Percentiles rank a stretch among this genome's conserved stretches.
phyloP scores from a whole-genome alignment of 2,329 filamentous ascomycete genomes.

The Pestalotiopsis sp. region DNA sequence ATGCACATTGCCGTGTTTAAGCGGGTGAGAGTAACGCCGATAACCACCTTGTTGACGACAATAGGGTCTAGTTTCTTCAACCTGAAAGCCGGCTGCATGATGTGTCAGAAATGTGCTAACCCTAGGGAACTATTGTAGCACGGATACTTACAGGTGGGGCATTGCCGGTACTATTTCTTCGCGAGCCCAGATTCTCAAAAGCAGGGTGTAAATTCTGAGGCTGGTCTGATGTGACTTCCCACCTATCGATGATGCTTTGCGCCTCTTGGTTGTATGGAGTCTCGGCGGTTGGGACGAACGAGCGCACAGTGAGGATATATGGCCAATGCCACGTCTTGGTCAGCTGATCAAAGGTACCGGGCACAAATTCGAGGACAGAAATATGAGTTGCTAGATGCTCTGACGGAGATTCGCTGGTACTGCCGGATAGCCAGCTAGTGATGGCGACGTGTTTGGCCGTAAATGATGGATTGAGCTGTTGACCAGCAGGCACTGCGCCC shows the following conservation, averaged over 20 bases:
- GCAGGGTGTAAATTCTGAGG: conserved; percentile 71
- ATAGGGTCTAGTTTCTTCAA: conserved; percentile 71
- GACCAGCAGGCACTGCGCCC: conserved; percentile 43
- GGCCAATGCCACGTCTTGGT: conserved; percentile 59
- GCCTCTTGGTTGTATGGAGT: conserved; percentile 64
- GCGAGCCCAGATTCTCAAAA: conserved; percentile 73
- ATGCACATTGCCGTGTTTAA: conserved; percentile 74
- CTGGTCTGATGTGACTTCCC: conserved; percentile 74
- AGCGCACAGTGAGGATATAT: conserved; percentile 74
- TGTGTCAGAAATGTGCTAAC: neutral
- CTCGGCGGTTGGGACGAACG: conserved; percentile 55
- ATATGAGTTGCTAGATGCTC: conserved; percentile 63
- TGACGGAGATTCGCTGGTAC: conserved; percentile 42
- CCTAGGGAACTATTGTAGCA: neutral
- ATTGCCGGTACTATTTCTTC: conserved; percentile 55
- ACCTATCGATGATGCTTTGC: conserved; percentile 78
- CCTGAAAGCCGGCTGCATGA: conserved; percentile 26
- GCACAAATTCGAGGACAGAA: conserved; percentile 75
- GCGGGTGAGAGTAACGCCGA: conserved; percentile 70
- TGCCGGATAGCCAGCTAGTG: conserved; percentile 59
- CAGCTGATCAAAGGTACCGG: conserved; percentile 62
- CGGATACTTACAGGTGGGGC: conserved; percentile 22
- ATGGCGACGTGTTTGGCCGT: conserved; percentile 59
- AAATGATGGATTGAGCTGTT: conserved; percentile 54
- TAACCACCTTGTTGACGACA: conserved; percentile 68